Conservation (phyloP, 345 rosid species). For the Ailanthus altissimus region DNA sequence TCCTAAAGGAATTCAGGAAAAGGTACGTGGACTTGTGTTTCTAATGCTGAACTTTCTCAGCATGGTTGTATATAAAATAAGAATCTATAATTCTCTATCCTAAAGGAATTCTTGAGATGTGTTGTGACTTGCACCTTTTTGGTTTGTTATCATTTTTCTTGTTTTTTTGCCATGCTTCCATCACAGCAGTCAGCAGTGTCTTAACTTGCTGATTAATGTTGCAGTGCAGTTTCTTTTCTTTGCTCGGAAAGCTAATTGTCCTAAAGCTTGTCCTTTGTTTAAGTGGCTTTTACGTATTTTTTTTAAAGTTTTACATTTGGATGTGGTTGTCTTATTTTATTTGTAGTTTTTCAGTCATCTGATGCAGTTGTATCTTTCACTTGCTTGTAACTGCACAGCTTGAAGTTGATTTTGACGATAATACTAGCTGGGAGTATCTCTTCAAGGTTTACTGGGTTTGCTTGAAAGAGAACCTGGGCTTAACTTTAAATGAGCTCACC, state of each 20-base stretch:
- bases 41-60: background rate
- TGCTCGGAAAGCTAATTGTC: background rate
- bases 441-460: slow-evolving; percentile 88
- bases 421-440: slow-evolving; percentile 96
- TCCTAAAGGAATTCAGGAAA: slow-evolving; percentile 50
- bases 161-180: background rate
- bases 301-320: background rate
- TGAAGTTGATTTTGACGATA: slow-evolving; percentile 96
- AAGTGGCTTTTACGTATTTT: slow-evolving; percentile 8
- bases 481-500: slow-evolving; percentile 71
- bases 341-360: background rate
- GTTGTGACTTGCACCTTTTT: background rate
- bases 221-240: background rate
- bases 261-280: background rate
- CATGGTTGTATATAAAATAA: background rate
- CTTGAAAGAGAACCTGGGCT: slow-evolving; percentile 67
- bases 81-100: slow-evolving; percentile 8
- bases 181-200: background rate
- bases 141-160: background rate
- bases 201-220: background rate
- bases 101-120: background rate
- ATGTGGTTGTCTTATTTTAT: background rate
- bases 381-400: slow-evolving; percentile 49
- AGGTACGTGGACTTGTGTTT: slow-evolving; percentile 46
- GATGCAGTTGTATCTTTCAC: background rate